These are phyloP conservation scores for Linnemannia schmuckeri DNA, from an alignment of 192 early-diverging fungal species.

Conservation along the genomic window DNA sequence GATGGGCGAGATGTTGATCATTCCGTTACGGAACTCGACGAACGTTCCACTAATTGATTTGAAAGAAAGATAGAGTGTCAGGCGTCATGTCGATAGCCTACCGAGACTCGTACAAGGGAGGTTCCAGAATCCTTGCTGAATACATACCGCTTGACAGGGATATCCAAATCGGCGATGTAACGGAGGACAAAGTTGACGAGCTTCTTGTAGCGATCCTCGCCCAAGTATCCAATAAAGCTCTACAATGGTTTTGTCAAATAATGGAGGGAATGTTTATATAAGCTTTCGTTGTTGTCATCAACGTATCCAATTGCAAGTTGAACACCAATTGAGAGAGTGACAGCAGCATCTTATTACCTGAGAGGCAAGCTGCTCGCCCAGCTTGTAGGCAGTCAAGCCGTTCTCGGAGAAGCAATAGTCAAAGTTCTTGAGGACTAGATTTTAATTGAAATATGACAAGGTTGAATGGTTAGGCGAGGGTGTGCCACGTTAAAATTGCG, in stretches of 20 bases:
- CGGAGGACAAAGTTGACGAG: conserved; percentile 93
- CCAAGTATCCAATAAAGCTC: conserved; percentile 93
- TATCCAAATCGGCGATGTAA: conserved; percentile 95
- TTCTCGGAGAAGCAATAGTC: conserved; percentile 98
- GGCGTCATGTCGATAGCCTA: background rate
- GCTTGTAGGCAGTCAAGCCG: conserved; percentile 93
- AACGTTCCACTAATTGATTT: conserved; percentile 84
- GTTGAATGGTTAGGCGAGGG: background rate
- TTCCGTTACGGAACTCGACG: conserved; percentile 98
- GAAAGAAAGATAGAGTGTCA: background rate
- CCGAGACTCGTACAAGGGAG: background rate
- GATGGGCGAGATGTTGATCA: conserved; percentile 98
- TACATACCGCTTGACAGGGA: conserved; percentile 93
- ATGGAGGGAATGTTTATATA: background rate
- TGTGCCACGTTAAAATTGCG: background rate
- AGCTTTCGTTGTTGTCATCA: background rate
- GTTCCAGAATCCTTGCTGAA: background rate
- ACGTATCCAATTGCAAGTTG: background rate
- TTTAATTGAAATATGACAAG: background rate
- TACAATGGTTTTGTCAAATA: conserved; percentile 44
- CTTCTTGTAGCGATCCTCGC: conserved; percentile 93
- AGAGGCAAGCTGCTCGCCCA: conserved; percentile 77
- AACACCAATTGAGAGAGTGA: background rate
- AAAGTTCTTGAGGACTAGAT: conserved; percentile 83
- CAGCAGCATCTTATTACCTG: conserved; percentile 56